Conservation (phyloP, 1,284 basidiomycete genomes). For the Macrocystidia cucumis region DNA sequence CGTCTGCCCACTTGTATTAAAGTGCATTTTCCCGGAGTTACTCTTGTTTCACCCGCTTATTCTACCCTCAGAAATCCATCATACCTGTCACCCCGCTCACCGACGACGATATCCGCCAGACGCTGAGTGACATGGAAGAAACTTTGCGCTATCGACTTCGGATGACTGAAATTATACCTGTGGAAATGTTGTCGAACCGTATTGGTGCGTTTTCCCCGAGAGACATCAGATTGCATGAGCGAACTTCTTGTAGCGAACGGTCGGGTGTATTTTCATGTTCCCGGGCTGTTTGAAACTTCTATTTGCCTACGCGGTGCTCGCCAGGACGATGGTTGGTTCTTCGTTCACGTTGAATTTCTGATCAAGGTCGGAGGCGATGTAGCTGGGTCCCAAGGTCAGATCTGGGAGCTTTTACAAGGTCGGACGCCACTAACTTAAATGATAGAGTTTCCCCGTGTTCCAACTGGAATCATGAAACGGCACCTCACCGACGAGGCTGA, state of each 20-base stretch:
- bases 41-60: conserved; percentile 10
- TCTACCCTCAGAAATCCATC: conserved; percentile 49
- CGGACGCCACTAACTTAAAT: conserved; percentile 3
- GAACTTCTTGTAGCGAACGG: conserved; percentile 47
- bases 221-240: too few species aligned
- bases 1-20: conserved; percentile 74
- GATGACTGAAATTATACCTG: conserved; percentile 65
- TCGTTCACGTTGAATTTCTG: conserved; percentile 70
- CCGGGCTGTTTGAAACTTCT: conserved; percentile 69
- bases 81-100: conserved; percentile 59
- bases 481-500: conserved; percentile 71
- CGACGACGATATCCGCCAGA: conserved; percentile 57
- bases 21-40: conserved; percentile 28
- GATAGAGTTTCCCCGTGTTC: conserved; percentile 63
- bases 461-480: conserved; percentile 53
- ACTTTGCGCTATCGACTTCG: conserved; percentile 72
- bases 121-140: conserved; percentile 67
- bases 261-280: conserved; percentile 68
- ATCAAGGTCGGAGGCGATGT: conserved; percentile 68
- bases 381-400: conserved; percentile 59
- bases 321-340: conserved; percentile 73
- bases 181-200: conserved; percentile 66
- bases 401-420: not conserved
- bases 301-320: conserved; percentile 66
- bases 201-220: conserved; percentile 49